A percentile compares a stretch with the other conserved stretches of the same genome.
phyloP scores from a whole-genome alignment of 1,284 basidiomycete genomes.

The Boletellus dicymbophilus region DNA sequence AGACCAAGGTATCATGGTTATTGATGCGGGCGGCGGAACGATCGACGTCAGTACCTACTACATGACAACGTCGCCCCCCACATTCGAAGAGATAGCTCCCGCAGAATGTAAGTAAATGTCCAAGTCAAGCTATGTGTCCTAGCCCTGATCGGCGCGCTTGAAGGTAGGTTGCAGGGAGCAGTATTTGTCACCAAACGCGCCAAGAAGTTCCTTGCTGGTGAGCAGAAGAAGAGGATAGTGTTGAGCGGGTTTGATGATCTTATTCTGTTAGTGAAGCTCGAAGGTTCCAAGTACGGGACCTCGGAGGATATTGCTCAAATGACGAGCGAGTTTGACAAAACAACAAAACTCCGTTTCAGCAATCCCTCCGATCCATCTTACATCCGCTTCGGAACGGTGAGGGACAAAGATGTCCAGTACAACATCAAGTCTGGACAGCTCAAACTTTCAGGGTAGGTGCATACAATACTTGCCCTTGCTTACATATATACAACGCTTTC shows the following conservation, averaged over 20 bases:
- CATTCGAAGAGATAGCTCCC: constrained; percentile 35
- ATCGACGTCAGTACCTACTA: constrained; percentile 42
- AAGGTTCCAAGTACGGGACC: constrained; percentile 35
- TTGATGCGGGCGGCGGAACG: constrained; percentile 54
- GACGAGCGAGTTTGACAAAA: constrained; percentile 40
- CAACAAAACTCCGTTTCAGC: constrained; percentile 43
- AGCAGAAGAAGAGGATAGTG: neutral
- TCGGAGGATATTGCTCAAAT: constrained; percentile 38
- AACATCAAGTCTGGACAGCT: constrained; percentile 45
- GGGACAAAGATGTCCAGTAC: constrained; percentile 35
- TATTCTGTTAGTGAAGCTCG: constrained; percentile 32
- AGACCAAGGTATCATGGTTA: constrained; percentile 44
- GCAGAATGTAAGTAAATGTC: constrained; percentile 29
- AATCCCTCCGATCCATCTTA: constrained; percentile 36
- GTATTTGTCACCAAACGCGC: constrained; percentile 38
- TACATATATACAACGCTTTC: constrained; percentile 24
- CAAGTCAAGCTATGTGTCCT: neutral
- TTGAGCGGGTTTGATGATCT: neutral
- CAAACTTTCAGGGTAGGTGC: constrained; percentile 37
- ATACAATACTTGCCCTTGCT: neutral
- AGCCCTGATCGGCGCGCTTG: constrained; percentile 5
- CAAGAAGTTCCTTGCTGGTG: constrained; percentile 31
- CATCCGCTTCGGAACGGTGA: constrained; percentile 43
- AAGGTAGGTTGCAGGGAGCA: constrained; percentile 37
- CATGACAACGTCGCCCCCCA: constrained; percentile 19